Evolutionary conservation across 2,329 filamentous ascomycete species (phyloP), one percentile per base, ranked within the genome.

Genomic region (Exophiala sp.): DNA sequence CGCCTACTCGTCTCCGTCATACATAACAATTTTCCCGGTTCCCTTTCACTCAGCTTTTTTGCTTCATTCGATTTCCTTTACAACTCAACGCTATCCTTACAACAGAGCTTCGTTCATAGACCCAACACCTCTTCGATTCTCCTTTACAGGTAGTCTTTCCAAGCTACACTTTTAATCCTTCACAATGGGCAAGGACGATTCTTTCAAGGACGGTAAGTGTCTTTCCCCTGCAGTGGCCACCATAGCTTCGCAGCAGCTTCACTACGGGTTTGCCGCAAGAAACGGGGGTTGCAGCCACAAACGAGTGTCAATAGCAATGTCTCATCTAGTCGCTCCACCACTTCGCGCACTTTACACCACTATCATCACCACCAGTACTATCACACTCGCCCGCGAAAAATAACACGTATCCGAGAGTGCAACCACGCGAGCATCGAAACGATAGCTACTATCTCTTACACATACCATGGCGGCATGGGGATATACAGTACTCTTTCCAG

Each of bases 181-280:
- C 50, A 62, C 47, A 51, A 63, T 63, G 62, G 62, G 50, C 60
- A 63, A 63, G 54, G 53, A 61, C 58, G 62, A 62, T 18, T 24
- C 40, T 10, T 63, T 63, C 56, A 55, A 54, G 39, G 55, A 60
- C 3, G 61, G 61, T 63, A 54, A 58, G 61, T 60, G 32, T 45
- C 32, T 40, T 35, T 38, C 34, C 38, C 21, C 35, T 43, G 16
- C 14, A 20, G 21, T 20, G 35, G 39, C 42, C 42, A 24, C 34
- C 24, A 52, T 29, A 59, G 56, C 59, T 62, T 60, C 52, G 57
- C 50, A 59, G 49, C 55, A 58, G 54, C 57, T 60, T 59, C 59
- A 48, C 44, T 34, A 20, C 21, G n/a, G 18, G 18, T 43, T 29
- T 11, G 41, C 29, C 5, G 20, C 3, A 11, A 9, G 3, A 18